These are phyloP conservation scores for Agastache rugosa DNA, from an alignment of 257 asterid species.

Conservation along the genomic window DNA sequence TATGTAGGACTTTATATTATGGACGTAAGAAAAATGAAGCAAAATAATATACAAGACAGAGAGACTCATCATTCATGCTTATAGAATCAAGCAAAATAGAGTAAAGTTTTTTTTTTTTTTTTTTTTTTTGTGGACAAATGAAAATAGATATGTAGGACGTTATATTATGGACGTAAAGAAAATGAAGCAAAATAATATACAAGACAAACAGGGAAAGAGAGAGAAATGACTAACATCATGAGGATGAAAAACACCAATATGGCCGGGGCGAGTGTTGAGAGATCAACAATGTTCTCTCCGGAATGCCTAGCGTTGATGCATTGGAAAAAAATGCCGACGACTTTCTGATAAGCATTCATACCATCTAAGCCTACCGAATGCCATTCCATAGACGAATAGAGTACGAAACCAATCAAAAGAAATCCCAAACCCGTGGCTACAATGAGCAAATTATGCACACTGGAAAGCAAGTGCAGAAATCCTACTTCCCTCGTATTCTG, in stretches of 20 bases:
- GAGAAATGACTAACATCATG: slow-evolving; percentile 64
- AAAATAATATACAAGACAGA: too few relatives aligned
- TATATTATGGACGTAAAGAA: too few relatives aligned
- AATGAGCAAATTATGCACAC: slow-evolving; percentile 41
- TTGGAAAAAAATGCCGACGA: slow-evolving; percentile 58
- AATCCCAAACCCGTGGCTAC: slow-evolving; percentile 51
- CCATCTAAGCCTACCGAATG: slow-evolving; percentile 50
- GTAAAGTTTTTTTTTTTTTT: too few relatives aligned
- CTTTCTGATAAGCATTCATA: slow-evolving; percentile 49
- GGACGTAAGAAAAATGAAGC: too few relatives aligned
- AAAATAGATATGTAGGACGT: too few relatives aligned
- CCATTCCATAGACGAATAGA: slow-evolving; percentile 68
- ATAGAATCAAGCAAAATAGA: too few relatives aligned
- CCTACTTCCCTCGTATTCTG: slow-evolving; percentile 38
- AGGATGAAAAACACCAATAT: slow-evolving; percentile 57
- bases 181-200: too few relatives aligned
- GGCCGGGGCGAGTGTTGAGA: slow-evolving; percentile 65
- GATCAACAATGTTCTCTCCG: slow-evolving; percentile 70
- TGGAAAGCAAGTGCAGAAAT: slow-evolving; percentile 59
- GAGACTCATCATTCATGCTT: too few relatives aligned
- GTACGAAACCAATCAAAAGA: slow-evolving; percentile 40
- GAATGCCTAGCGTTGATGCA: slow-evolving; percentile 63
- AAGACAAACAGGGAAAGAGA: not conserved
- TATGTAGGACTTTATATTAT: too few relatives aligned
- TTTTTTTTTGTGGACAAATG: too few relatives aligned